Evolutionary conservation across 2,329 filamentous ascomycete genomes (phyloP).

Genomic region (Pseudocercospora macadamiae): DNA sequence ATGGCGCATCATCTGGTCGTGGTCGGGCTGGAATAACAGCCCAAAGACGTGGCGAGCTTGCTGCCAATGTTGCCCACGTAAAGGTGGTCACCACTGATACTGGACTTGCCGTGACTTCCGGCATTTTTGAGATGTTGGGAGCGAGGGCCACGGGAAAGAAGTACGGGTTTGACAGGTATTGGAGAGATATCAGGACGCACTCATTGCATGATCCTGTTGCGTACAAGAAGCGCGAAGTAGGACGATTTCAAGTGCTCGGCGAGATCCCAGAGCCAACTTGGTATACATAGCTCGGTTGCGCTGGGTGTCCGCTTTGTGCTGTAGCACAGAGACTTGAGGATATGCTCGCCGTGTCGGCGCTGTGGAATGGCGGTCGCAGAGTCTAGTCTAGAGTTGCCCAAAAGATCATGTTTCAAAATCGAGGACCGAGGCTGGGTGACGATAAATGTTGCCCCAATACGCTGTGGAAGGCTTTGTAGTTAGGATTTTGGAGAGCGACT

Average conservation of each 20-base stretch:
- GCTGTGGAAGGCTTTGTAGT: too few relatives aligned
- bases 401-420: too few relatives aligned
- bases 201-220: conserved; percentile 68
- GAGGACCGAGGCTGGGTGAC: too few relatives aligned
- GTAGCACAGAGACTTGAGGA: conserved; percentile 8
- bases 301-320: conserved; percentile 11
- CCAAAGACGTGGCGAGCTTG: conserved; percentile 60
- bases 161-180: conserved; percentile 66
- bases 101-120: conserved; percentile 59
- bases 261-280: conserved; percentile 22
- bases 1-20: conserved; percentile 25
- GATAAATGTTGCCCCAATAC: too few relatives aligned
- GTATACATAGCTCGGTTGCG: conserved; percentile 18
- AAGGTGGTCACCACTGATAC: conserved; percentile 67
- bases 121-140: conserved; percentile 67
- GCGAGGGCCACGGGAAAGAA: conserved; percentile 61
- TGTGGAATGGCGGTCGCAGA: too few relatives aligned
- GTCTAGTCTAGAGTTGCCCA: too few relatives aligned
- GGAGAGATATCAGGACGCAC: conserved; percentile 68
- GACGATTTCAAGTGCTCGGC: conserved; percentile 58
- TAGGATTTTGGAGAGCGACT: too few relatives aligned
- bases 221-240: conserved; percentile 67
- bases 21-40: conserved; percentile 52
- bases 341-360: background rate
- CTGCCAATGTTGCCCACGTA: conserved; percentile 64